A percentile compares a stretch with the other conserved stretches of the same genome.
phyloP scores from a whole-genome alignment of 148 eudicot species.

The Rhododendron vialii region DNA sequence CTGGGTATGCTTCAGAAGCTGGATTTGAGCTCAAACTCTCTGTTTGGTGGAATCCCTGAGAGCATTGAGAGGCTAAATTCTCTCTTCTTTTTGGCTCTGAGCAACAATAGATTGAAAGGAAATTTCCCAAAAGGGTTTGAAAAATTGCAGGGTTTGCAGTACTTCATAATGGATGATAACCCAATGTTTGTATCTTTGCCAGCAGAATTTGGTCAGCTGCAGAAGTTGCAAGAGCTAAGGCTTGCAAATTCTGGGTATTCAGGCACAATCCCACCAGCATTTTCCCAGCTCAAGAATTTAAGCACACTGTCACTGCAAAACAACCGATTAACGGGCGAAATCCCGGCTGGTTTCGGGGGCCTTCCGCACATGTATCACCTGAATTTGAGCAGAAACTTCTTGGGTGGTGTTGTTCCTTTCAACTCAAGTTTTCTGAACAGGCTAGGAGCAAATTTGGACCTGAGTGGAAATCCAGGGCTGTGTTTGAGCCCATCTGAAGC shows the following conservation, averaged over 20 bases:
- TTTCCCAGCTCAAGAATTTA: conserved; percentile 40
- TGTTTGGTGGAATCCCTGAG: conserved; percentile 48
- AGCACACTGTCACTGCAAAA: conserved; percentile 67
- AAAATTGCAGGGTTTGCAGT: conserved; percentile 45
- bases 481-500: conserved; percentile 53
- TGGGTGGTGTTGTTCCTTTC: conserved; percentile 66
- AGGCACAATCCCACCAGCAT: conserved; percentile 44
- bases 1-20: conserved; percentile 64
- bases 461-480: conserved; percentile 63
- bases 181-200: conserved; percentile 59
- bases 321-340: conserved; percentile 60
- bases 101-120: conserved; percentile 50
- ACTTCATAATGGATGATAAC: conserved; percentile 70
- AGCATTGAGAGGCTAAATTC: conserved; percentile 34
- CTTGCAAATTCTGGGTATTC: conserved; percentile 63
- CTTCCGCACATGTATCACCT: conserved; percentile 62
- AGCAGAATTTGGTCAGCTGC: conserved; percentile 36
- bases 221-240: conserved; percentile 62
- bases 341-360: conserved; percentile 46
- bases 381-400: conserved; percentile 65
- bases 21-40: conserved; percentile 65
- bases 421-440: conserved; percentile 57
- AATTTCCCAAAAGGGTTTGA: conserved; percentile 37
- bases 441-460: conserved; percentile 59
- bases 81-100: conserved; percentile 55